Evolutionary conservation across 768 basidiomycete species (phyloP).

Genomic region (Filobasidium floriforme): DNA sequence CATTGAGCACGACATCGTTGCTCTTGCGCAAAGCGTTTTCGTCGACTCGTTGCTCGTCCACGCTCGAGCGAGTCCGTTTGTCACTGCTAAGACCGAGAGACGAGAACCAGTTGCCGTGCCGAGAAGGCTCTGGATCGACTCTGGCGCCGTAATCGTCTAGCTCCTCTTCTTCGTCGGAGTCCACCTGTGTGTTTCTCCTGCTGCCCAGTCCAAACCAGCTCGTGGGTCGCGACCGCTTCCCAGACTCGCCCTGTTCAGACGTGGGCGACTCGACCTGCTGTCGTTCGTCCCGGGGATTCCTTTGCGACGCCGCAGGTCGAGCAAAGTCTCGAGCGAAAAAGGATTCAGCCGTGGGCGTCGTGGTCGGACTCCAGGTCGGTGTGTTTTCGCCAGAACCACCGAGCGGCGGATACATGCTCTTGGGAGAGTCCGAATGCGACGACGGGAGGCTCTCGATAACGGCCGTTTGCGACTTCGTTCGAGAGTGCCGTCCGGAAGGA

Average conservation of each 20-base stretch:
- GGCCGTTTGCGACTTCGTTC: slow-evolving; percentile 25
- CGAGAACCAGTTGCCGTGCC: slow-evolving; percentile 18
- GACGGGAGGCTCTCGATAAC: slow-evolving; percentile 22
- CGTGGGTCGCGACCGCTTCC: slow-evolving; percentile 11
- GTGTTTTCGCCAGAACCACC: not conserved
- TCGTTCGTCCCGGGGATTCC: not conserved
- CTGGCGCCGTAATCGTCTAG: not conserved
- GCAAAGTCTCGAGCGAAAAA: not conserved
- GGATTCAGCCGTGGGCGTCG: not conserved
- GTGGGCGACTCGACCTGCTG: not conserved
- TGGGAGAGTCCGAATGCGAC: slow-evolving; percentile 1
- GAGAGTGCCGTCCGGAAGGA: slow-evolving; percentile 15
- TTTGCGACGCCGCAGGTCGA: slow-evolving; percentile 4
- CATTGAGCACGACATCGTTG: not conserved
- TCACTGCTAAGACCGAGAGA: slow-evolving; percentile 9
- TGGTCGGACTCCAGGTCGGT: not conserved
- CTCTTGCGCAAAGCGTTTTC: slow-evolving; percentile 18
- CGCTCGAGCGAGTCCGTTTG: not conserved
- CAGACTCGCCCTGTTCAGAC: not conserved
- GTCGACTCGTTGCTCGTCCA: slow-evolving; percentile 3
- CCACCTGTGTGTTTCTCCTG: slow-evolving; percentile 1
- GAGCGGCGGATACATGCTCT: not conserved
- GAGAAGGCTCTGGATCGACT: not conserved
- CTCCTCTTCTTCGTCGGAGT: slow-evolving; percentile 19
- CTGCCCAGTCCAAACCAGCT: slow-evolving; percentile 15